These are phyloP conservation scores for Fusarium scirpi DNA, from an alignment of 2,329 filamentous ascomycete genomes.

Conservation along the genomic window DNA sequence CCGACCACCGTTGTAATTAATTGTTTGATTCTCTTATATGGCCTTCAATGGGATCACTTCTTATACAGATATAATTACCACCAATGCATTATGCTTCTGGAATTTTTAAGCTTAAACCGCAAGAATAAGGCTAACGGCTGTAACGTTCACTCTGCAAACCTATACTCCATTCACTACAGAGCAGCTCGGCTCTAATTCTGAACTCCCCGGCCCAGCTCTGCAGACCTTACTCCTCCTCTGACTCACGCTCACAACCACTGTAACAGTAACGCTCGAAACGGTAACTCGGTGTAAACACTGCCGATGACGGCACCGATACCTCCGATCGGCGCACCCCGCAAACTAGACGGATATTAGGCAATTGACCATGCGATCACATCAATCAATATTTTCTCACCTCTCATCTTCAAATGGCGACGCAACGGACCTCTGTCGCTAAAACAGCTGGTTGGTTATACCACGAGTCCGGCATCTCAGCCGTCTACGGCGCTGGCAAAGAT, in stretches of 20 bases:
- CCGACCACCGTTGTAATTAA: not conserved
- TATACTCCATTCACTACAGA: not conserved
- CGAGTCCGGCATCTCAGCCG: conserved; percentile 62
- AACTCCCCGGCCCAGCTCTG: not conserved
- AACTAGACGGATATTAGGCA: not conserved
- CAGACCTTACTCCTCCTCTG: not conserved
- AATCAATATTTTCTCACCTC: not conserved
- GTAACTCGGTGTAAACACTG: conserved; percentile 26
- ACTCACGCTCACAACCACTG: not conserved
- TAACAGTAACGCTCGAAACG: conserved; percentile 17
- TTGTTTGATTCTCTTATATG: not conserved
- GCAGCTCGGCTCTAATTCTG: conserved; percentile 8
- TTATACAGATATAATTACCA: not conserved
- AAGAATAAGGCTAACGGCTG: too few species aligned
- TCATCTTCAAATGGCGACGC: conserved; percentile 10
- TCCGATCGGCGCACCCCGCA: conserved; percentile 36
- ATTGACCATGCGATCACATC: conserved; percentile 10
- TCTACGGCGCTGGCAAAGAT: conserved; percentile 58
- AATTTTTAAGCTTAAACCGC: not conserved
- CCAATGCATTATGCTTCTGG: rapidly evolving
- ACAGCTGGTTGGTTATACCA: conserved; percentile 51
- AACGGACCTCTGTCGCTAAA: conserved; percentile 25
- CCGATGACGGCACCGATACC: conserved; percentile 35
- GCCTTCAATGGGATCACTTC: not conserved
- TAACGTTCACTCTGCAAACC: not conserved